These are phyloP conservation scores for Mucor mucedo DNA, from an alignment of 371 early-diverging fungal species.

Conservation along the genomic window DNA sequence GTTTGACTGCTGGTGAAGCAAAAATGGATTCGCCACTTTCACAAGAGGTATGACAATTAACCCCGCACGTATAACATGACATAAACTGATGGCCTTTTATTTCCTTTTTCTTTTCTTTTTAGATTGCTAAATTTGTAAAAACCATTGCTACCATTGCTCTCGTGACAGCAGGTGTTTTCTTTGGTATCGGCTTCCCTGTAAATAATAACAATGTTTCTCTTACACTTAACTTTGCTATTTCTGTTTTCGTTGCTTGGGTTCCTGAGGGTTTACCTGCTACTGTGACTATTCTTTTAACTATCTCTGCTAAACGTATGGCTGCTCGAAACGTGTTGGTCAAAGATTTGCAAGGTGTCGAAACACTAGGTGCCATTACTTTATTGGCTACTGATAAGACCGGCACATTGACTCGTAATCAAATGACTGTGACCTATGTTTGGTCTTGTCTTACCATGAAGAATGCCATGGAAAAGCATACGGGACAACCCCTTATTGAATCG, in stretches of 20 bases:
- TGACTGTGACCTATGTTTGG: constrained; percentile 94
- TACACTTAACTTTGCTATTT: constrained; percentile 89
- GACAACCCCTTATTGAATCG: constrained; percentile 16
- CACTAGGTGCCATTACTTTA: constrained; percentile 93
- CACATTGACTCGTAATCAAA: constrained; percentile 94
- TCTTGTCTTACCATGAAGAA: constrained; percentile 65
- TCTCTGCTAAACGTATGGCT: constrained; percentile 96
- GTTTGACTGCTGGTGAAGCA: constrained; percentile 79
- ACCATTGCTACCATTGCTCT: constrained; percentile 85
- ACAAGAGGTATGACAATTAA: constrained; percentile 36
- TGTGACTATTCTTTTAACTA: constrained; percentile 87
- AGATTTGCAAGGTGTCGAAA: constrained; percentile 94
- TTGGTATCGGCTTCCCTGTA: constrained; percentile 71
- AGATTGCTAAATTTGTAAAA: constrained; percentile 82
- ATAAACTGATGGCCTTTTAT: neutral
- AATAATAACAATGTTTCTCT: constrained; percentile 61
- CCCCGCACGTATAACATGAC: no score
- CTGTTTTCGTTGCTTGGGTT: constrained; percentile 87
- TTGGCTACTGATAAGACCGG: constrained; percentile 97
- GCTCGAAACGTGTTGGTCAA: constrained; percentile 89
- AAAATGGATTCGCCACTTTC: constrained; percentile 75
- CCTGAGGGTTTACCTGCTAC: constrained; percentile 93
- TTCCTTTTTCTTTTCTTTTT: neutral
- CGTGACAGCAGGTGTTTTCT: constrained; percentile 80
- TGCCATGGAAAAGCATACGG: constrained; percentile 47